These are phyloP conservation scores for Saturnispora hagleri DNA, from an alignment of 805 yeast species.

Conservation along the genomic window DNA sequence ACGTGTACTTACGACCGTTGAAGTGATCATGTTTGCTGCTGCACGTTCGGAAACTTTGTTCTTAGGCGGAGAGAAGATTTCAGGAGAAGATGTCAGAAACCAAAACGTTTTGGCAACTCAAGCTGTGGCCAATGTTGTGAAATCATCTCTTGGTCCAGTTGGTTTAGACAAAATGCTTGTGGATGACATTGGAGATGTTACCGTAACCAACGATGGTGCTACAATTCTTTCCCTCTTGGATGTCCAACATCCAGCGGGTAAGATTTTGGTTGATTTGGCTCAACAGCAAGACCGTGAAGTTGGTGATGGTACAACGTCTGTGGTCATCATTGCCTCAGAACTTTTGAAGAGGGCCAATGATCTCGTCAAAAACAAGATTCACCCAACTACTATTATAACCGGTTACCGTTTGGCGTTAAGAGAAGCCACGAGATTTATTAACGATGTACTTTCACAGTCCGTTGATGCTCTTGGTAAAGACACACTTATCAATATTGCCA, in stretches of 20 bases:
- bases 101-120: conserved; percentile 94
- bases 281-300: conserved; percentile 99
- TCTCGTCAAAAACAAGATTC: conserved; percentile 84
- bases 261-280: conserved; percentile 91
- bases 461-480: conserved; percentile 78
- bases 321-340: conserved; percentile 92
- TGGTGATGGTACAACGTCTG: conserved; percentile 89
- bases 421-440: conserved; percentile 82
- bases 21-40: conserved; percentile 47
- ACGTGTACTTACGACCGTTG: background rate
- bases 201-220: conserved; percentile 98
- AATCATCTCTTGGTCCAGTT: conserved; percentile 94
- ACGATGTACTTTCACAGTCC: conserved; percentile 72
- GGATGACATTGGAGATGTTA: conserved; percentile 97
- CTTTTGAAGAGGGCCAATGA: conserved; percentile 88
- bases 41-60: conserved; percentile 89
- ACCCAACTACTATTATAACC: conserved; percentile 95
- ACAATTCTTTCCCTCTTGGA: conserved; percentile 84
- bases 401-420: conserved; percentile 91
- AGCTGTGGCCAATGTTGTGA: conserved; percentile 75
- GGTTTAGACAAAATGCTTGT: conserved; percentile 98
- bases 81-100: conserved; percentile 93
- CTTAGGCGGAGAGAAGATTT: conserved; percentile 89
- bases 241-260: conserved; percentile 98
- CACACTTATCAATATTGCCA: conserved; percentile 82